Evolutionary conservation across 371 early-diverging fungal species (phyloP).

Genomic region (Chytridium lagenaria): DNA sequence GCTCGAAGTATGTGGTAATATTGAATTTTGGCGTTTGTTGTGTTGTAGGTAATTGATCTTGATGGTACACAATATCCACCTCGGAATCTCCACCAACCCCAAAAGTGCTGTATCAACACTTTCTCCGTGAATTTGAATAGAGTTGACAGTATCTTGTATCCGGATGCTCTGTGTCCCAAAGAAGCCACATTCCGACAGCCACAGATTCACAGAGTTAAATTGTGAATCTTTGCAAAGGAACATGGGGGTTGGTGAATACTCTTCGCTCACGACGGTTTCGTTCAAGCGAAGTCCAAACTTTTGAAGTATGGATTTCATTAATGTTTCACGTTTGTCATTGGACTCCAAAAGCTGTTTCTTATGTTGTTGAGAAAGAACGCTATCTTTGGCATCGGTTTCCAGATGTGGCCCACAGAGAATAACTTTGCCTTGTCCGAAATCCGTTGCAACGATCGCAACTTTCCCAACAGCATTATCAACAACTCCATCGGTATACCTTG

Average conservation of each 20-base stretch:
- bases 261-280: constrained; percentile 43
- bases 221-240: constrained; percentile 57
- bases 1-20: constrained; percentile 50
- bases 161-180: not conserved
- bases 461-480: constrained; percentile 4
- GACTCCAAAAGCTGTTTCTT: constrained; percentile 60
- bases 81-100: not conserved
- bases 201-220: not conserved
- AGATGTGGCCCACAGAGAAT: constrained; percentile 55
- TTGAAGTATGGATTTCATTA: constrained; percentile 13
- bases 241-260: constrained; percentile 54
- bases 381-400: constrained; percentile 31
- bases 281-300: constrained; percentile 24
- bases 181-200: not conserved
- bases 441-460: constrained; percentile 51
- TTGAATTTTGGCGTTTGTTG: constrained; percentile 47
- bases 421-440: constrained; percentile 43
- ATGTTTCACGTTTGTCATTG: constrained; percentile 15
- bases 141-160: constrained; percentile 5
- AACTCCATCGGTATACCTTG: constrained; percentile 26
- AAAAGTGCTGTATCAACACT: too few species aligned
- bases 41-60: not conserved
- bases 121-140: not conserved
- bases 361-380: constrained; percentile 60
- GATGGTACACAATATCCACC: not conserved